phyloP scores from a whole-genome alignment of 106 monocot species.

The Agapanthus africanus region DNA sequence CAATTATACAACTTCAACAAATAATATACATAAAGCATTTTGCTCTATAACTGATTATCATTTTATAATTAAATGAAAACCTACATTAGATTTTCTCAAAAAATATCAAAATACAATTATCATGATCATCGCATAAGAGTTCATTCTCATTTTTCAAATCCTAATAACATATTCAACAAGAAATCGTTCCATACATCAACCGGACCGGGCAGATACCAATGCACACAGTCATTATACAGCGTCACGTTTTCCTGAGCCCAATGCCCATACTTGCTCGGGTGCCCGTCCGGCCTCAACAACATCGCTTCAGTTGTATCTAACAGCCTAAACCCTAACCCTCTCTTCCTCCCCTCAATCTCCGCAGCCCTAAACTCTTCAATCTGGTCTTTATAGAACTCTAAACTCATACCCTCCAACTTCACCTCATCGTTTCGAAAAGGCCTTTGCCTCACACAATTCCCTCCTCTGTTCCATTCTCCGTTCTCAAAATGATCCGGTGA shows the following conservation, averaged over 20 bases:
- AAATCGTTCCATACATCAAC: conserved; percentile 63
- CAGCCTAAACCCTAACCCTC: conserved; percentile 32
- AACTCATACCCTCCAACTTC: conserved; percentile 16
- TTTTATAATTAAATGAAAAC: no score
- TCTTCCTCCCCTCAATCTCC: conserved; percentile 17
- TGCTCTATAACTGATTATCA: no score
- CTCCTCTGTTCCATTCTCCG: conserved; percentile 48
- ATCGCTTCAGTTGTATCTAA: conserved; percentile 35
- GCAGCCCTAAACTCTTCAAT: conserved; percentile 37
- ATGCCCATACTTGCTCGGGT: conserved; percentile 54
- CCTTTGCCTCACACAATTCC: conserved; percentile 29
- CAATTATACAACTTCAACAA: no score
- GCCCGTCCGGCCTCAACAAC: conserved; percentile 53
- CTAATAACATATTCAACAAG: conserved; percentile 31
- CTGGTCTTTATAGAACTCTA: conserved; percentile 32
- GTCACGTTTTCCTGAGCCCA: conserved; percentile 27
- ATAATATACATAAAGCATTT: no score
- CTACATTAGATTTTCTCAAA: no score
- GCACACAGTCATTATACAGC: conserved; percentile 56
- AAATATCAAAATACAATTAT: no score
- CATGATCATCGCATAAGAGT: no score
- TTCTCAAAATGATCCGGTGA: conserved; percentile 43
- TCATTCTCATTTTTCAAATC: no score
- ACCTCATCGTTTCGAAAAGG: conserved; percentile 27
- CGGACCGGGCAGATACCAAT: conserved; percentile 74